Conservation (phyloP, 495 filamentous ascomycete species). For the Platismatia glauca region DNA sequence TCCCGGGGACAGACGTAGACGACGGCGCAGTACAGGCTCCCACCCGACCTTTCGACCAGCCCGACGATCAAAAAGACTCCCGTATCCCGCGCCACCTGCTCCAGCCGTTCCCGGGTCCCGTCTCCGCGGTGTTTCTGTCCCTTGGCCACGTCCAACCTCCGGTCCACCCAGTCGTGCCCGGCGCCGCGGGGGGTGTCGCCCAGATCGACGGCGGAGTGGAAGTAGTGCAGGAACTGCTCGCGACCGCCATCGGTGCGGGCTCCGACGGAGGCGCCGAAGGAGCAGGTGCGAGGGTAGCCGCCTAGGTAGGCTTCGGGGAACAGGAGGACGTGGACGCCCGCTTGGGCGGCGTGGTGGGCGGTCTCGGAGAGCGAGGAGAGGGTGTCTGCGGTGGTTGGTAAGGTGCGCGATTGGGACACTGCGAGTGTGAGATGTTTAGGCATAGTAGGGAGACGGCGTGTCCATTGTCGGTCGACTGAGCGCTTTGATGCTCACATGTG, state of each 20-base stretch:
- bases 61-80: constrained; percentile 74
- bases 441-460: neutral
- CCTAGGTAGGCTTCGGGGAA: constrained; percentile 93
- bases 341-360: constrained; percentile 35
- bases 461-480: neutral
- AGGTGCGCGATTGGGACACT: constrained; percentile 69
- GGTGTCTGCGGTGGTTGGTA: constrained; percentile 52
- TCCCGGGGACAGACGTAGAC: constrained; percentile 70
- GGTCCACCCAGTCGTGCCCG: constrained; percentile 62
- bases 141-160: constrained; percentile 46
- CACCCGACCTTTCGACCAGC: constrained; percentile 68
- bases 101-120: constrained; percentile 74
- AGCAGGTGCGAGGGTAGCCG: constrained; percentile 79
- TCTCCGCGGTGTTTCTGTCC: constrained; percentile 55
- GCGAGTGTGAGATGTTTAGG: constrained; percentile 52
- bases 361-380: constrained; percentile 54
- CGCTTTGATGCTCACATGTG: neutral
- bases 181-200: constrained; percentile 75
- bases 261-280: constrained; percentile 69
- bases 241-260: constrained; percentile 57
- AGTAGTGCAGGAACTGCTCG: constrained; percentile 79
- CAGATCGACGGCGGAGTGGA: constrained; percentile 67
- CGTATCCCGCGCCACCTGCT: constrained; percentile 62
- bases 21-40: constrained; percentile 75
- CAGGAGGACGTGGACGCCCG: constrained; percentile 65